phyloP scores from a whole-genome alignment of 306 rosid species.

The Rosa persica region DNA sequence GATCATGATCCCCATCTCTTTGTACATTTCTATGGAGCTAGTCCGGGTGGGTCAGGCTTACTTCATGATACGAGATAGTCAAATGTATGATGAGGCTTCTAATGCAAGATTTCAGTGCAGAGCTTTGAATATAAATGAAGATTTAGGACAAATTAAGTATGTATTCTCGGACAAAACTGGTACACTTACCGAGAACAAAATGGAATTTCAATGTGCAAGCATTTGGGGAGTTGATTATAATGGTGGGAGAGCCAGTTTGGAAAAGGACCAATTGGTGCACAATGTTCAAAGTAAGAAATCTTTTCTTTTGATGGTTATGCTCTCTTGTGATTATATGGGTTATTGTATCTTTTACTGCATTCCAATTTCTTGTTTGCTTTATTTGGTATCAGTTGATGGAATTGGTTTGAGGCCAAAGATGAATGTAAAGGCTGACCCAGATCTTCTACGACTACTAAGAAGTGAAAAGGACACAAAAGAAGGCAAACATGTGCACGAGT shows the following conservation, averaged over 20 bases:
- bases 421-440: conserved; percentile 70
- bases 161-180: conserved; percentile 97
- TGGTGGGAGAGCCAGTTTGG: conserved; percentile 24
- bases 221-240: conserved; percentile 82
- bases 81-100: conserved; percentile 78
- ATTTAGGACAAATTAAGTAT: conserved; percentile 90
- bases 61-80: conserved; percentile 74
- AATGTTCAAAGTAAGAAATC: conserved; percentile 50
- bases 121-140: conserved; percentile 94
- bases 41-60: conserved; percentile 94
- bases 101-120: conserved; percentile 87
- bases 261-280: conserved; percentile 47
- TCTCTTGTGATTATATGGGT: conserved; percentile 5
- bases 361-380: conserved; percentile 25
- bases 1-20: conserved; percentile 91
- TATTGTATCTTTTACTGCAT: conserved; percentile 11
- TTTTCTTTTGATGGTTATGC: background rate
- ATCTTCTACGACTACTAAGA: conserved; percentile 53
- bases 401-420: conserved; percentile 65
- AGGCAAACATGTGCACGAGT: conserved; percentile 59
- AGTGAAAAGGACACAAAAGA: conserved; percentile 39
- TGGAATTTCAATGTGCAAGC: conserved; percentile 94
- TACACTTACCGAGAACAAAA: conserved; percentile 95
- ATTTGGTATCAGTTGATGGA: conserved; percentile 57
- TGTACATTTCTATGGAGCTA: conserved; percentile 96